Percentiles rank a stretch among this genome's conserved stretches.
These are phyloP conservation scores for Gracilariopsis chorda DNA, from an alignment of 23 red algal genomes.

Conservation along the genomic window DNA sequence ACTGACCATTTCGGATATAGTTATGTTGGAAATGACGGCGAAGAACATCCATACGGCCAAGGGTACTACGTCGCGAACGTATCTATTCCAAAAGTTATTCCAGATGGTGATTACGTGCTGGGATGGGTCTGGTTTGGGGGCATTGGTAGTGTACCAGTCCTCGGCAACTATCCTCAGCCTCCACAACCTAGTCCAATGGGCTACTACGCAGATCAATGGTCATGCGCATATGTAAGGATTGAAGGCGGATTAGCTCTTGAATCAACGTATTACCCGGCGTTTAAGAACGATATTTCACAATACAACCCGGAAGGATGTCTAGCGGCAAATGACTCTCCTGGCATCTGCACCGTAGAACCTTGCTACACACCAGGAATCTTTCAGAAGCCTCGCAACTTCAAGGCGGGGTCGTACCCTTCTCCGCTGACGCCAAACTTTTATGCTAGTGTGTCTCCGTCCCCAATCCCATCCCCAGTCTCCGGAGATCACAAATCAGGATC, in stretches of 20 bases:
- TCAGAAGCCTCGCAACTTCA: constrained; percentile 21
- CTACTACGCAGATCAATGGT: constrained; percentile 44
- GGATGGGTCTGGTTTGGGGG: constrained; percentile 66
- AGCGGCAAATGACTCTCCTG: constrained; percentile 28
- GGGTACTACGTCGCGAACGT: constrained; percentile 38
- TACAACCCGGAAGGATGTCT: constrained; percentile 31
- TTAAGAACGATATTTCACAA: constrained; percentile 47
- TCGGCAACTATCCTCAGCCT: neutral
- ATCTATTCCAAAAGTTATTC: constrained; percentile 41
- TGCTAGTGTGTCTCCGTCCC: constrained; percentile 15
- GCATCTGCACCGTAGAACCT: constrained; percentile 29
- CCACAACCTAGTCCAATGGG: constrained; percentile 19
- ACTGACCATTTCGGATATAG: constrained; percentile 22
- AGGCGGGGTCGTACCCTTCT: neutral
- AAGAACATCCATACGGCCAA: neutral
- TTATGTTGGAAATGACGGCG: constrained; percentile 17
- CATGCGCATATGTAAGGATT: constrained; percentile 36
- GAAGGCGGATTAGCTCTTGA: constrained; percentile 15
- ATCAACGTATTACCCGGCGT: neutral
- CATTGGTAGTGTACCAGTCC: constrained; percentile 3
- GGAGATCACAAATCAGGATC: neutral
- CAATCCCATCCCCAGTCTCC: neutral
- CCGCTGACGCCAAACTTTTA: neutral
- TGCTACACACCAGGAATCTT: neutral
- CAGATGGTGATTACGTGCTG: constrained; percentile 54